Evolutionary conservation across 176 grass and related monocot species (phyloP), one percentile per base, ranked within the genome.

Genomic region (Eleusine coracana): DNA sequence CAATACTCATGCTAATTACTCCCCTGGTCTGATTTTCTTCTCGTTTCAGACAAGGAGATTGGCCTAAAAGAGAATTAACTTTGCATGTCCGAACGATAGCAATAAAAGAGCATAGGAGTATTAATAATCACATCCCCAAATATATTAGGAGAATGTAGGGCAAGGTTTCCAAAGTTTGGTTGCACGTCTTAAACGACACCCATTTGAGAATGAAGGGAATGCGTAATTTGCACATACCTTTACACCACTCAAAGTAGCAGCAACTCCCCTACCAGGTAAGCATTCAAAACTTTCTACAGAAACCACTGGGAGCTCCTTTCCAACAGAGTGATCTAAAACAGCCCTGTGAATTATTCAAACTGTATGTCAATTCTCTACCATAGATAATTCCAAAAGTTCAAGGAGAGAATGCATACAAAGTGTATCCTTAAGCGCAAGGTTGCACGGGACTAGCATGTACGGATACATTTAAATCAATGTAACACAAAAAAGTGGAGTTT

Each of bases 271-370:
- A 78, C 96, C 96, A 88, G 96, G 96, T 68, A 98, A 81, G 80
- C 80, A 80, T 66, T 98, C 96, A 83, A 98, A 98, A 91, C 85
- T 98, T 85, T 98, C 90, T 18, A 98, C 91, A 86, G 82, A 87
- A 87, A 98, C 89, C 13, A 71, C 80, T 25, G 92, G 96, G 68
- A 98, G 96, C 71, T 91, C 90, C 84, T 93, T 95, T 76, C 96
- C 96, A 66, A 77, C 82, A 83, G 90, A 89, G 83, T 95, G 96
- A 51, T 93, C 87, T 78, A 98, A 88, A 95, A 98, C 92, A 80
- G 96, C 96, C 92, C 96, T 98, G 91, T 87, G 77, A 75, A 98
- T 80, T 55, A 90, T 63, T 39, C 18, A 91, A 70, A 45, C 44
- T 28, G 27, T 85, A 71, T 70, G 61, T 90, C 77, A 89, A 77